These are phyloP conservation scores for Tolypocladium nubicola DNA, from an alignment of 2,329 filamentous ascomycete species.

Conservation along the genomic window DNA sequence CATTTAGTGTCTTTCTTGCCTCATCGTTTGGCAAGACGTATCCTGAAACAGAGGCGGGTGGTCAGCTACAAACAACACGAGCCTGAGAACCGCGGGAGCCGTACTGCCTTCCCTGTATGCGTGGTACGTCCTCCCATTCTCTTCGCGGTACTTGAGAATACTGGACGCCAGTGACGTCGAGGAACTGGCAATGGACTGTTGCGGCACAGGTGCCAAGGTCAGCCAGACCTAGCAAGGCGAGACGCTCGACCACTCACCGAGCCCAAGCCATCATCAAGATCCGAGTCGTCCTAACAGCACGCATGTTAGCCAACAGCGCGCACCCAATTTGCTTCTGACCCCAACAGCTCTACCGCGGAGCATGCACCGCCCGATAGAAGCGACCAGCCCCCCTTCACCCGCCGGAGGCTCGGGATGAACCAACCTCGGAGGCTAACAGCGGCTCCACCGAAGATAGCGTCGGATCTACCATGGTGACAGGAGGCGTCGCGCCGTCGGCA, in stretches of 20 bases:
- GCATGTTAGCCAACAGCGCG: background rate
- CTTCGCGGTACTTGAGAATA: constrained; percentile 23
- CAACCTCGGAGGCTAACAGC: constrained; percentile 3
- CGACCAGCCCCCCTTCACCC: too few species aligned
- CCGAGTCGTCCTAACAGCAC: background rate
- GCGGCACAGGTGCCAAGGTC: background rate
- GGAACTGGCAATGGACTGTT: constrained; percentile 4
- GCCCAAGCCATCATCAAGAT: constrained; percentile 1
- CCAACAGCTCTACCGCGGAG: background rate
- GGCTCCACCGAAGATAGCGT: constrained; percentile 1
- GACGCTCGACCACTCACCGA: background rate
- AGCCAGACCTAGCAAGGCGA: background rate
- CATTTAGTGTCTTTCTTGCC: constrained; percentile 6
- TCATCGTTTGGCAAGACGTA: constrained; percentile 20
- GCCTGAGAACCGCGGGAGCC: background rate
- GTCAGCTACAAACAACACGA: background rate
- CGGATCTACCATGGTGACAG: background rate
- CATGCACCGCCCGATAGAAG: background rate
- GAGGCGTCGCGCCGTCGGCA: background rate
- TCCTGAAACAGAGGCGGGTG: constrained; percentile 5
- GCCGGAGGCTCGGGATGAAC: background rate
- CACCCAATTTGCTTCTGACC: background rate
- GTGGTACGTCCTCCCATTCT: constrained; percentile 28
- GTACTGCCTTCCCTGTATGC: constrained; percentile 18
- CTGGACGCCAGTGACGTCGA: constrained; percentile 22